Evolutionary conservation across 2,329 filamentous ascomycete genomes (phyloP).

Genomic region (Colletotrichum tanaceti): DNA sequence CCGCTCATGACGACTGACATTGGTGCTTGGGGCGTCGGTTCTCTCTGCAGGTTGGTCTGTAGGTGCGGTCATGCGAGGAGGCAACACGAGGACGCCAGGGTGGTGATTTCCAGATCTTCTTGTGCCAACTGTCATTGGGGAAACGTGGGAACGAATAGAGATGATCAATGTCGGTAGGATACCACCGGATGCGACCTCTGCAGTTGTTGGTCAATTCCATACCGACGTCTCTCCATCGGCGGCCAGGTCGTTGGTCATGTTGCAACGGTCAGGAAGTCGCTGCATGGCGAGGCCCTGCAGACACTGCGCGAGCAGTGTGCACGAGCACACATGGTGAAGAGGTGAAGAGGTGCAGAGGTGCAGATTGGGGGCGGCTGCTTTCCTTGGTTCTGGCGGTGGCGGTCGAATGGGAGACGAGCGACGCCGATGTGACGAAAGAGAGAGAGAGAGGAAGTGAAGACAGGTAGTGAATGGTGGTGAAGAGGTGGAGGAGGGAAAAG

Average conservation of each 20-base stretch:
- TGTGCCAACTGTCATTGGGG: slow-evolving; percentile 8
- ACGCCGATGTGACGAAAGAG: slow-evolving; percentile 24
- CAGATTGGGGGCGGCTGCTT: slow-evolving; percentile 29
- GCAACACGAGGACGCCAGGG: slow-evolving; percentile 4
- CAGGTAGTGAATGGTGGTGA: slow-evolving; percentile 4
- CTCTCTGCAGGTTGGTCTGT: slow-evolving; percentile 17
- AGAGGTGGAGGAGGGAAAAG: slow-evolving; percentile 6
- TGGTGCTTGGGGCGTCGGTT: not conserved
- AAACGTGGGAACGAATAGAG: slow-evolving; percentile 16
- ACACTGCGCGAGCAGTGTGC: slow-evolving; percentile 7
- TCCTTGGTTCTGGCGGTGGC: slow-evolving; percentile 10
- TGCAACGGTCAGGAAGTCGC: slow-evolving; percentile 7
- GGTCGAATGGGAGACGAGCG: slow-evolving; percentile 33
- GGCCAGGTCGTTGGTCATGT: not conserved
- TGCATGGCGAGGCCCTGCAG: slow-evolving; percentile 27
- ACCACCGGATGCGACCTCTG: not conserved
- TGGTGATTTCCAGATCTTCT: not conserved
- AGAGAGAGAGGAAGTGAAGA: slow-evolving; percentile 21
- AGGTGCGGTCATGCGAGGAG: slow-evolving; percentile 7
- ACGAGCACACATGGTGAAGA: slow-evolving; percentile 22
- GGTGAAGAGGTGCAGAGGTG: slow-evolving; percentile 19
- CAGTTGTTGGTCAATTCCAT: not conserved
- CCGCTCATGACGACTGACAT: slow-evolving; percentile 12
- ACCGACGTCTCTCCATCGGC: no score
- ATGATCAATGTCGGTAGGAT: not conserved